These are phyloP conservation scores for Pleurotus salmoneostramineus DNA, from an alignment of 768 basidiomycete species.

Conservation along the genomic window DNA sequence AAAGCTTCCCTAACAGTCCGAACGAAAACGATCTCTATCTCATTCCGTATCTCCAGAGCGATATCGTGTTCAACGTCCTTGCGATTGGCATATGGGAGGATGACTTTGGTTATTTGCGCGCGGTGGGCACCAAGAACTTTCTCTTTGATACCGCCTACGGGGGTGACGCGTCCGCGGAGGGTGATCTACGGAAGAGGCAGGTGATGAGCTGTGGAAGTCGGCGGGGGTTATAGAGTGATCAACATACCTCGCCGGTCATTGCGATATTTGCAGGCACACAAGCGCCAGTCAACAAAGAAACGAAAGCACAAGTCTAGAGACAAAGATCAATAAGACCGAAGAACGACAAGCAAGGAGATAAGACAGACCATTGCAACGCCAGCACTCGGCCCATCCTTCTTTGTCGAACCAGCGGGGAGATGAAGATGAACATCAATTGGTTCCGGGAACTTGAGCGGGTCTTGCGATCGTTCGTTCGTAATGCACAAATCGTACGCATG, in stretches of 20 bases:
- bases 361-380: constrained; percentile 79
- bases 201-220: neutral
- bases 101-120: constrained; percentile 77
- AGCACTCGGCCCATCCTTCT: constrained; percentile 92
- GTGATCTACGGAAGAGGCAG: constrained; percentile 51
- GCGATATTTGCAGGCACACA: constrained; percentile 71
- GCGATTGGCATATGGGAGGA: constrained; percentile 79
- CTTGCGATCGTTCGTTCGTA: constrained; percentile 63
- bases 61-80: constrained; percentile 89
- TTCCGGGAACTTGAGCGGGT: constrained; percentile 72
- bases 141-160: constrained; percentile 91
- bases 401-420: constrained; percentile 85
- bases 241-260: constrained; percentile 83
- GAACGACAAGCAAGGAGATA: neutral
- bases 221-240: no score
- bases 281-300: constrained; percentile 77
- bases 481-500: constrained; percentile 79
- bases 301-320: constrained; percentile 72
- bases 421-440: constrained; percentile 84
- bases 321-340: neutral
- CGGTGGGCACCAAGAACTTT: constrained; percentile 87
- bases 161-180: constrained; percentile 73
- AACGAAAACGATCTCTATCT: constrained; percentile 83
- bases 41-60: constrained; percentile 62
- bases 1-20: constrained; percentile 75